A percentile compares a stretch with the other conserved stretches of the same genome.
These are phyloP conservation scores for Euphorbia neoarborescens DNA, from an alignment of 441 rosid genomes.

Conservation along the genomic window DNA sequence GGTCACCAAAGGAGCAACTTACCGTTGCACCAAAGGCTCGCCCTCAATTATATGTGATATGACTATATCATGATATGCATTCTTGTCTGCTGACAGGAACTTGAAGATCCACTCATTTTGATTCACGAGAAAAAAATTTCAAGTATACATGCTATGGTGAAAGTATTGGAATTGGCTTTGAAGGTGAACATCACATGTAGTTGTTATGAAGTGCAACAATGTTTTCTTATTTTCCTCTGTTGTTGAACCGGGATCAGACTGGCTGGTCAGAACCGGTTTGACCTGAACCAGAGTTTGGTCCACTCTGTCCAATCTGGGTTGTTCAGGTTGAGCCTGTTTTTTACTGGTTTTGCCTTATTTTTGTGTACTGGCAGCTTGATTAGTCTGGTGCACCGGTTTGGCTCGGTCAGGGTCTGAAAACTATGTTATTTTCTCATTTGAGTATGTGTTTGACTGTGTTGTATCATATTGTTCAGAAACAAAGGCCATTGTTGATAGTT, in stretches of 20 bases:
- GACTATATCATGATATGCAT: not conserved
- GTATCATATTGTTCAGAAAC: slow-evolving; percentile 38
- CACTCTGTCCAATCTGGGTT: no score
- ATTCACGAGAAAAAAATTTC: slow-evolving; percentile 88
- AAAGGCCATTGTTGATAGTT: slow-evolving; percentile 69
- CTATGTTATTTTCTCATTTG: not conserved
- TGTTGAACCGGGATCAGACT: no score
- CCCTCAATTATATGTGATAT: not conserved
- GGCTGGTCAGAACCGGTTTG: no score
- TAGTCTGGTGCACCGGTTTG: no score
- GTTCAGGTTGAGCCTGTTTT: no score
- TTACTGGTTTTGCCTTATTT: no score
- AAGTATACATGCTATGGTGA: slow-evolving; percentile 61
- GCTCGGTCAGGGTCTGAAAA: no score
- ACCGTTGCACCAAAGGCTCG: no score
- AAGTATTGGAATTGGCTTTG: slow-evolving; percentile 73
- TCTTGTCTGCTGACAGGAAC: slow-evolving; percentile 40
- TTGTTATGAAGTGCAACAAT: not conserved
- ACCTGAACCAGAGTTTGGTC: no score
- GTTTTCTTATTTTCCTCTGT: no score
- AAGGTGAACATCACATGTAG: slow-evolving; percentile 36
- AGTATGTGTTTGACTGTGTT: not conserved
- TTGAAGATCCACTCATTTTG: slow-evolving; percentile 78
- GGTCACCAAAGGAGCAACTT: no score
- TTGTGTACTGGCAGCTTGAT: no score